These are phyloP conservation scores for Petunia secreta DNA, from an alignment of 257 asterid species.

Conservation along the genomic window DNA sequence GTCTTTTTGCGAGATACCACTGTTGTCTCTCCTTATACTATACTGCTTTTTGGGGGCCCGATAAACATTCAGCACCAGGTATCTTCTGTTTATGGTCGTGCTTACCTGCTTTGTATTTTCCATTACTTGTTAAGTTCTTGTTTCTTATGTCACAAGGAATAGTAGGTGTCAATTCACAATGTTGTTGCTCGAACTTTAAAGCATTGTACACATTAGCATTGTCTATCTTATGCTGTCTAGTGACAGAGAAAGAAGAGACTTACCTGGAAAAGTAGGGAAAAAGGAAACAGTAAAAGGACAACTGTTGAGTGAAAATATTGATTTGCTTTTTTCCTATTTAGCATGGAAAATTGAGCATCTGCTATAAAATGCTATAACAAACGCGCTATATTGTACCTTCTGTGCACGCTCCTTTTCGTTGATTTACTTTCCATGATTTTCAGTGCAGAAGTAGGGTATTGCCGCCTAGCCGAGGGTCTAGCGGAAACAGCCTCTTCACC, in stretches of 20 bases:
- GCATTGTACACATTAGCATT: neutral
- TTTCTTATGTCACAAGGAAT: neutral
- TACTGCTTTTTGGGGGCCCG: constrained; percentile 93
- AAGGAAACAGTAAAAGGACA: neutral
- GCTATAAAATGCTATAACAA: constrained; percentile 3
- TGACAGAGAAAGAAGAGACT: constrained; percentile 1
- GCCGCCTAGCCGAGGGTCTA: no score
- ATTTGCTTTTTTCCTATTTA: constrained; percentile 17
- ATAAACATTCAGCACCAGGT: constrained; percentile 93
- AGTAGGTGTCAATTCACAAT: neutral
- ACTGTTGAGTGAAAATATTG: neutral
- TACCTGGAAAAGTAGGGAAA: constrained; percentile 15
- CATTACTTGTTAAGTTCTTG: neutral
- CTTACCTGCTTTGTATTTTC: constrained; percentile 2
- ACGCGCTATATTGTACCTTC: neutral
- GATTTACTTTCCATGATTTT: constrained; percentile 19
- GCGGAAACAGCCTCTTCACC: no score
- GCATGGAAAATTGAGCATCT: constrained; percentile 13
- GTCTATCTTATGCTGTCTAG: constrained; percentile 21
- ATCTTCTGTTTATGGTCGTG: constrained; percentile 30
- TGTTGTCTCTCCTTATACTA: constrained; percentile 81
- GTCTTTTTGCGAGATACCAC: constrained; percentile 91
- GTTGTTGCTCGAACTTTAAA: neutral
- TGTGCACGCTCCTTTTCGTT: neutral
- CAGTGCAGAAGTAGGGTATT: constrained; percentile 4